Evolutionary conservation across 179 eudicot species (phyloP).

Genomic region (Patellifolia procumbens): DNA sequence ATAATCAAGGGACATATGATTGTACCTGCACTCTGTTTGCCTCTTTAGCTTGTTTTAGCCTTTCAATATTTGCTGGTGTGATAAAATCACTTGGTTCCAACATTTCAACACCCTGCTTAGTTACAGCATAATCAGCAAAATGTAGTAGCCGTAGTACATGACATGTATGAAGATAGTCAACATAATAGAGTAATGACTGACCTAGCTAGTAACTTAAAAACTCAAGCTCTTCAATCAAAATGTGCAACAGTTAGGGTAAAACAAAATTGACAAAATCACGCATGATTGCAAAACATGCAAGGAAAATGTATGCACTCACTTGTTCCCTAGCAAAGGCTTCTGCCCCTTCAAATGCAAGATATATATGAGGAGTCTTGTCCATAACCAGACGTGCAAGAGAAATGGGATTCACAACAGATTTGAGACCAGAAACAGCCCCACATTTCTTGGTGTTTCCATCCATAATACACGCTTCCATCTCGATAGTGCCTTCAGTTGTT

Average conservation of each 20-base stretch:
- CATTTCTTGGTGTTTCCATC: constrained; percentile 80
- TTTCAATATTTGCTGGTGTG: constrained; percentile 69
- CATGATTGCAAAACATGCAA: background rate
- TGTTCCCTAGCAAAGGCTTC: constrained; percentile 93
- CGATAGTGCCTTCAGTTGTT: constrained; percentile 63
- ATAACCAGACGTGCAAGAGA: constrained; percentile 87
- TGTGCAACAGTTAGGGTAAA: background rate
- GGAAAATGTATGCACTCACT: constrained; percentile 39
- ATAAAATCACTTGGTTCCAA: constrained; percentile 58
- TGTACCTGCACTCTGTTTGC: constrained; percentile 82
- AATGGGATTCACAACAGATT: constrained; percentile 79
- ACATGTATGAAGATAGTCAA: background rate
- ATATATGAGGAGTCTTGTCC: constrained; percentile 95
- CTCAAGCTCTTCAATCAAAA: background rate
- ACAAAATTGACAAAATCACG: background rate
- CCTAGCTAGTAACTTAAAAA: background rate
- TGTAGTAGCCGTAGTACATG: background rate
- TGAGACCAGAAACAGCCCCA: constrained; percentile 94
- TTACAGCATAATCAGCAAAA: background rate
- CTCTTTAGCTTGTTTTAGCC: constrained; percentile 80
- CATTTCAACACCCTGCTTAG: constrained; percentile 72
- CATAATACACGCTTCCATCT: constrained; percentile 99
- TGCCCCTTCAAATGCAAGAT: constrained; percentile 91
- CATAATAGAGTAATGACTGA: background rate
- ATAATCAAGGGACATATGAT: constrained; percentile 1